These are phyloP conservation scores for Aphanoascus verrucosus DNA, from an alignment of 2,329 filamentous ascomycete genomes.

Conservation along the genomic window DNA sequence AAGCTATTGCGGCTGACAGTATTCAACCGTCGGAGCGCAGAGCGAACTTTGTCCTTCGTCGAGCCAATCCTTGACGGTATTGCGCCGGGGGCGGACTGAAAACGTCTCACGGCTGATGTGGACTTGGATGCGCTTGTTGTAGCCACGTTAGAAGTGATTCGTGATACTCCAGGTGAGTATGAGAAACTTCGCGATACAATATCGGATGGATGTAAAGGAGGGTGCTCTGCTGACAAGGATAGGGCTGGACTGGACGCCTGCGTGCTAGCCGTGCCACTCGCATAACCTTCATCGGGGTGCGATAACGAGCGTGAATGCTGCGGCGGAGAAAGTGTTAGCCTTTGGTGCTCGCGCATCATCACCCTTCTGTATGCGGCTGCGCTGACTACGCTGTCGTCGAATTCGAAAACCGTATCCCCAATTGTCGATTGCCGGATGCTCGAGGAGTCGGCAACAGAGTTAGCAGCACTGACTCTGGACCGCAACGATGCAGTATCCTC, in stretches of 20 bases:
- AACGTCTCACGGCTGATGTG: too few relatives aligned
- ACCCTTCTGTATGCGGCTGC: conserved; percentile 22
- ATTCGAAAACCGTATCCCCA: conserved; percentile 26
- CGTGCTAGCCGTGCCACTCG: background rate
- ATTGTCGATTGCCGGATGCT: conserved; percentile 23
- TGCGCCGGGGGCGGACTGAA: too few relatives aligned
- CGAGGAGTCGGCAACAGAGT: conserved; percentile 22
- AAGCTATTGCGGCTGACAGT: too few relatives aligned
- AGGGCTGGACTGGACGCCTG: conserved; percentile 15
- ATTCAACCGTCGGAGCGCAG: too few relatives aligned
- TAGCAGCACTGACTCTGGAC: conserved; percentile 21
- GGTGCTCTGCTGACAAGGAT: conserved; percentile 18
- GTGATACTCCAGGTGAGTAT: too few relatives aligned
- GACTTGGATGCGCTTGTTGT: too few relatives aligned
- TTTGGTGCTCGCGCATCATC: conserved; percentile 14
- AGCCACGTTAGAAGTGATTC: too few relatives aligned
- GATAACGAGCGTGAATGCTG: background rate
- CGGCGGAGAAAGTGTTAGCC: conserved; percentile 9
- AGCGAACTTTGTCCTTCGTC: too few relatives aligned
- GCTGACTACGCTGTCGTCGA: conserved; percentile 23
- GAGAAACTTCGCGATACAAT: too few relatives aligned
- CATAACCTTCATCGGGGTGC: background rate
- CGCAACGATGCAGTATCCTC: conserved; percentile 30
- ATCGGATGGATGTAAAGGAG: too few relatives aligned
- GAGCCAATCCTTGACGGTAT: too few relatives aligned